phyloP scores from a whole-genome alignment of 352 stramenopile genomes.

The Pythium sukuiense region DNA sequence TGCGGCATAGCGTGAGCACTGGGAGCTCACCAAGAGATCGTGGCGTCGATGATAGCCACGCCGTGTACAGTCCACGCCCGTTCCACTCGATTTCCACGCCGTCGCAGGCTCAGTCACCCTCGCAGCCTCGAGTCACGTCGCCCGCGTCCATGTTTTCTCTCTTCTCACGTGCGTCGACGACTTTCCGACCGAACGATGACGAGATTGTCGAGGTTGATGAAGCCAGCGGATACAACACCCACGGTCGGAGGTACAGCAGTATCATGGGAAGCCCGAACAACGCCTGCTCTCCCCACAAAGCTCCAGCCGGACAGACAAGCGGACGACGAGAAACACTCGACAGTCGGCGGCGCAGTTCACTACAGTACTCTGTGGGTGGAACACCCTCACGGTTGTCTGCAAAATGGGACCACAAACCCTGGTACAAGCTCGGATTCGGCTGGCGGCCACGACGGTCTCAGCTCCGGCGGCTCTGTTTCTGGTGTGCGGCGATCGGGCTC shows the following conservation, averaged over 20 bases:
- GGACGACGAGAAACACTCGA: constrained; percentile 7
- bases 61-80: constrained; percentile 16
- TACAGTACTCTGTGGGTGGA: constrained; percentile 22
- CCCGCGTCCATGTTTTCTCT: constrained; percentile 16
- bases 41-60: constrained; percentile 2
- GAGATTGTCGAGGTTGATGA: constrained; percentile 23
- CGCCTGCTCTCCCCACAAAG: background rate
- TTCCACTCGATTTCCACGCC: constrained; percentile 21
- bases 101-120: background rate
- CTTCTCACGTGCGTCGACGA: constrained; percentile 15
- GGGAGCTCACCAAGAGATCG: background rate
- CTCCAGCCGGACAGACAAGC: background rate
- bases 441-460: constrained; percentile 31
- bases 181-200: constrained; percentile 15
- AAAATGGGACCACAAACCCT: constrained; percentile 33
- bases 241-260: constrained; percentile 17
- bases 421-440: constrained; percentile 30
- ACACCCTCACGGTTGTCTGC: constrained; percentile 15
- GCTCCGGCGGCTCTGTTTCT: constrained; percentile 33
- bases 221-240: constrained; percentile 15
- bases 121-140: constrained; percentile 31
- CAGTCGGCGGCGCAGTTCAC: constrained; percentile 15
- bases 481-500: constrained; percentile 28
- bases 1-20: background rate
- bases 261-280: constrained; percentile 9